Conservation (phyloP, 176 grass and related monocot species). For the Hordeum marinum region DNA sequence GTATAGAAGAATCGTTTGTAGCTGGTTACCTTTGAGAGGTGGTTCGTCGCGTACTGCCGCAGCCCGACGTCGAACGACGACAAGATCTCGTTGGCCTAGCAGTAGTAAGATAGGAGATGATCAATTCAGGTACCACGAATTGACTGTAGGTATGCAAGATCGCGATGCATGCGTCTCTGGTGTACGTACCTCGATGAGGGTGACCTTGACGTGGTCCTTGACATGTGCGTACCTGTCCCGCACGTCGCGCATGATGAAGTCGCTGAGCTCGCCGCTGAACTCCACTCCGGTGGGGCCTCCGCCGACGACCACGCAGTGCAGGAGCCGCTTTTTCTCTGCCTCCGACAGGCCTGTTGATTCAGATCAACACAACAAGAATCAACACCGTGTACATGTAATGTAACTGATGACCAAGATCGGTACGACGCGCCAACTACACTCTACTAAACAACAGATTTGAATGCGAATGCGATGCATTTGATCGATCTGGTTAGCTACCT, state of each 20-base stretch:
- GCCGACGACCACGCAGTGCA: constrained; percentile 87
- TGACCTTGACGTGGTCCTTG: constrained; percentile 87
- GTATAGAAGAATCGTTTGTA: neutral
- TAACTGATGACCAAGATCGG: neutral
- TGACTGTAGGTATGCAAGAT: neutral
- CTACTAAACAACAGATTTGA: neutral
- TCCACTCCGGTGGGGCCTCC: constrained; percentile 93
- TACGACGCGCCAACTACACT: neutral
- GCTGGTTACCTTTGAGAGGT: constrained; percentile 62
- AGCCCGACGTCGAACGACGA: constrained; percentile 79
- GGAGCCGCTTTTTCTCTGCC: constrained; percentile 65
- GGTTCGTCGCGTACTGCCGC: constrained; percentile 73
- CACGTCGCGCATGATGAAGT: constrained; percentile 86
- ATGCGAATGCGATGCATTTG: neutral
- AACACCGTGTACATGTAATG: neutral
- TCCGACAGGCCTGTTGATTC: constrained; percentile 50
- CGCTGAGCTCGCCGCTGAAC: constrained; percentile 95
- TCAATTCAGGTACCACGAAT: neutral
- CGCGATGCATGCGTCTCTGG: neutral
- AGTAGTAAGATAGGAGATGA: neutral
- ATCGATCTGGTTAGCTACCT: constrained; percentile 18
- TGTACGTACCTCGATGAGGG: constrained; percentile 76
- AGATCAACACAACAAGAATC: neutral
- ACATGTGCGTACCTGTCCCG: constrained; percentile 70
- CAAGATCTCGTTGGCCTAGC: constrained; percentile 79